Conservation (phyloP, 1,284 basidiomycete genomes). For the Hypsizygus ulmarius region DNA sequence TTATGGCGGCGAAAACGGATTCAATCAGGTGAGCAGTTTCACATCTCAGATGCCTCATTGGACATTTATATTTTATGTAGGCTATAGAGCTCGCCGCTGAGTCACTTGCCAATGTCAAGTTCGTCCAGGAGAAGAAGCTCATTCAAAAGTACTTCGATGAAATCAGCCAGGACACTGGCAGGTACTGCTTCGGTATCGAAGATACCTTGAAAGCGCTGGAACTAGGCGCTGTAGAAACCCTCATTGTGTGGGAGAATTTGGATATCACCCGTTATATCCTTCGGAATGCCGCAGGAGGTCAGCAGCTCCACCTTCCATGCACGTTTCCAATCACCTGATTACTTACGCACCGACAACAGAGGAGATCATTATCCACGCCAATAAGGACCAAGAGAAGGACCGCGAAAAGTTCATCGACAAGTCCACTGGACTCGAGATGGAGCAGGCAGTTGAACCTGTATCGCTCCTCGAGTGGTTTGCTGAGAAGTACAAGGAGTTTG, state of each 20-base stretch:
- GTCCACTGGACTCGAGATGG: constrained; percentile 95
- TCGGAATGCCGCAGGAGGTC: constrained; percentile 87
- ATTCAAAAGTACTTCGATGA: constrained; percentile 99
- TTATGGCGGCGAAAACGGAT: constrained; percentile 99
- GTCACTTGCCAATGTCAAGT: constrained; percentile 97
- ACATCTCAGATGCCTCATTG: neutral
- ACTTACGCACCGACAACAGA: constrained; percentile 44
- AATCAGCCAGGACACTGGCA: constrained; percentile 96
- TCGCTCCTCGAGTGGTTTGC: constrained; percentile 96
- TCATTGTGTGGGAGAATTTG: constrained; percentile 98
- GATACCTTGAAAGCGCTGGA: constrained; percentile 98
- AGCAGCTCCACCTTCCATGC: constrained; percentile 22
- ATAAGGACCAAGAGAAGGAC: constrained; percentile 85
- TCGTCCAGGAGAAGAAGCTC: constrained; percentile 97
- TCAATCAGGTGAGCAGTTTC: constrained; percentile 78
- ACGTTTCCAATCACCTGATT: neutral
- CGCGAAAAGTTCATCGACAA: constrained; percentile 94
- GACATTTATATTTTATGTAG: constrained; percentile 37
- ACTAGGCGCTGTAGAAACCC: constrained; percentile 93
- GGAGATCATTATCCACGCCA: constrained; percentile 78
- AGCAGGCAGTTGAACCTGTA: constrained; percentile 77
- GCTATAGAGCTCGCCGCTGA: constrained; percentile 97
- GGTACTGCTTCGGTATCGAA: constrained; percentile 97
- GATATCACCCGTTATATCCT: constrained; percentile 85
- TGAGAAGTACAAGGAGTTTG: constrained; percentile 98